These are phyloP conservation scores for Metschnikowia lunata DNA, from an alignment of 805 yeast genomes.

Conservation along the genomic window DNA sequence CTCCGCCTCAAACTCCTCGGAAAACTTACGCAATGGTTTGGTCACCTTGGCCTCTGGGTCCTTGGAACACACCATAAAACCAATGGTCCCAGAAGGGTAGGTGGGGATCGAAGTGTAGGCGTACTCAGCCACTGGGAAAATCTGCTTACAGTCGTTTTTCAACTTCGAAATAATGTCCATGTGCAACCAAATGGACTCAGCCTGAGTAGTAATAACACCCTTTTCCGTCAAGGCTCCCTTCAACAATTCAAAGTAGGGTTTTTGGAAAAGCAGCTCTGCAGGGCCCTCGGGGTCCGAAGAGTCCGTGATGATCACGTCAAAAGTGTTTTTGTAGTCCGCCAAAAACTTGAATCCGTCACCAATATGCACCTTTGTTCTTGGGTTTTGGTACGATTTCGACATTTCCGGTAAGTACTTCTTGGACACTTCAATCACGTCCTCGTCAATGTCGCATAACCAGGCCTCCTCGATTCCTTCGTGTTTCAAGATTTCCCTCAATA, in stretches of 20 bases:
- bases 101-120: constrained; percentile 94
- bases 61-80: constrained; percentile 95
- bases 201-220: constrained; percentile 92
- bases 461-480: constrained; percentile 85
- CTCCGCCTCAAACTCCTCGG: constrained; percentile 57
- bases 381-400: constrained; percentile 80
- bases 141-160: constrained; percentile 73
- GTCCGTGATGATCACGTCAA: constrained; percentile 94
- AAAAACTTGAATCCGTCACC: constrained; percentile 98
- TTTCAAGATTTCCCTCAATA: constrained; percentile 88
- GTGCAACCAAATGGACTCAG: constrained; percentile 93
- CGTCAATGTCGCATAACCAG: constrained; percentile 91
- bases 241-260: constrained; percentile 82
- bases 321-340: constrained; percentile 74
- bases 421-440: constrained; percentile 81
- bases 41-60: constrained; percentile 59
- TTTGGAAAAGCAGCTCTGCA: constrained; percentile 89
- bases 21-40: constrained; percentile 63
- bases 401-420: constrained; percentile 84
- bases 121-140: constrained; percentile 89
- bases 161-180: constrained; percentile 76
- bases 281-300: constrained; percentile 99
- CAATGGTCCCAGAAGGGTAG: constrained; percentile 95
- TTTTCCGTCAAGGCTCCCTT: constrained; percentile 84
- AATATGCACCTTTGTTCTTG: constrained; percentile 84